Base-by-base conservation (phyloP, 164 flowering plant genomes). In the Kalanchoe fedtschenkoi region DNA sequence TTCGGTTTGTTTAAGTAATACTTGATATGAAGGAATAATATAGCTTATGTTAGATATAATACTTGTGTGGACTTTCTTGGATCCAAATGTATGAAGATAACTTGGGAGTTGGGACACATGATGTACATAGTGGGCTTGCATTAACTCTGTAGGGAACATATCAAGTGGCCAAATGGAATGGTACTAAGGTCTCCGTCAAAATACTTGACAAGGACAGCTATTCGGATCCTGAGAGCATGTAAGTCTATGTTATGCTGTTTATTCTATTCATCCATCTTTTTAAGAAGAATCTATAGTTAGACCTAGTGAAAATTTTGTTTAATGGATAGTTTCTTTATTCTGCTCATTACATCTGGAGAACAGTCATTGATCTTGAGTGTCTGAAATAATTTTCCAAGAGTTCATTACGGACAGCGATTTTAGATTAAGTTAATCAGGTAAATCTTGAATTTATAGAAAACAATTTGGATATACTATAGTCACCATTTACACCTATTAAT, bases 151-250 rank as follows among this genome's bases (percentile, higher is more conserved):
- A 93, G 97, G 97, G 97, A 47, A 60, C 83, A 37, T 91, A 85
- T 75, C 97, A 88, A 84, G 91, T 88, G 67, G 99, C 97, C 63
- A 95, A 91, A 69, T 95, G 97, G 99, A 95, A 95, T 69, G 99
- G 97, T 44, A 88, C 91, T 44, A 95, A 84, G 77, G 99, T 95
- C 71, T 60, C 90, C 65, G 95, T 95, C 24, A 95, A 95, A 81
- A 91, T 95, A 74, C 91, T 91, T 61, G 91, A 91, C 58, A 91
- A 83, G 77, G 97, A 90, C 47, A 51, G 80, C 69, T 78, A 78
- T 71, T 70, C 93, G 56, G 87, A 95, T 65, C 95, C 88, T 51
- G 99, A 90, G 16, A 70, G 74, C 84, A 88, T 93, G 99, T 93
- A 81, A 34, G 74, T 68, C 1, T 42, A 44, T 44, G 32, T 30